These are phyloP conservation scores for Zalaria sp. DNA, from an alignment of 2,329 filamentous ascomycete species.

Conservation along the genomic window DNA sequence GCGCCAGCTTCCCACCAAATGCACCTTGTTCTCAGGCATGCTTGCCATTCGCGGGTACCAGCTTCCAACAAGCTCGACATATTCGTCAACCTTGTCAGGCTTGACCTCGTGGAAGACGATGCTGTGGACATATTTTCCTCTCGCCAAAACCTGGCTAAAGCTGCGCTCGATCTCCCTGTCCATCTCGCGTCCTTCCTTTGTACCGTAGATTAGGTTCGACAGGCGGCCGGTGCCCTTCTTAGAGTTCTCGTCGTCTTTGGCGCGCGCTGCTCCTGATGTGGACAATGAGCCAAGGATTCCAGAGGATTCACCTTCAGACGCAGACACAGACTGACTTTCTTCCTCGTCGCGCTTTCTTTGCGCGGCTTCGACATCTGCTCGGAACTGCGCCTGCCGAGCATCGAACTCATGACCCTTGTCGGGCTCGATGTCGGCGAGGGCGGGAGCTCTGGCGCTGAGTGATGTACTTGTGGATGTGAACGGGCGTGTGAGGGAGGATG, in stretches of 20 bases:
- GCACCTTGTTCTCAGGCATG: constrained; percentile 78
- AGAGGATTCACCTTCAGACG: constrained; percentile 14
- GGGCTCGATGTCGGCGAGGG: constrained; percentile 70
- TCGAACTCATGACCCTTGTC: constrained; percentile 64
- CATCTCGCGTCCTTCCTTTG: constrained; percentile 83
- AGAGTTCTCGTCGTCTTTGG: constrained; percentile 45
- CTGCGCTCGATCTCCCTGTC: constrained; percentile 92
- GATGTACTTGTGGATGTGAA: constrained; percentile 3
- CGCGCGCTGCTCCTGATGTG: constrained; percentile 36
- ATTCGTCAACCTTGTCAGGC: constrained; percentile 90
- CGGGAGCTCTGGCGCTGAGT: constrained; percentile 38
- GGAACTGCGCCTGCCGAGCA: constrained; percentile 71
- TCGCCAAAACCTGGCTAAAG: constrained; percentile 86
- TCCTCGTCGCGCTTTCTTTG: constrained; percentile 64
- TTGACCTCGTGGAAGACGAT: constrained; percentile 95
- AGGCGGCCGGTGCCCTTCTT: constrained; percentile 52
- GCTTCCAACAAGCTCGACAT: constrained; percentile 71
- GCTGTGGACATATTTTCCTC: constrained; percentile 96
- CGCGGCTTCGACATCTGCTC: constrained; percentile 62
- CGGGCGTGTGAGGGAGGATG: constrained; percentile 5
- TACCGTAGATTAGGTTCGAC: constrained; percentile 88
- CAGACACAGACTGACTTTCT: constrained; percentile 61
- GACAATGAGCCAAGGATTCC: constrained; percentile 13
- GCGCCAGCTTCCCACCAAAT: constrained; percentile 94
- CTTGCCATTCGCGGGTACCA: constrained; percentile 90